Percentiles rank a stretch among this genome's conserved stretches.
Conservation (phyloP, 257 asterid genomes). For the Handroanthus guayacan region DNA sequence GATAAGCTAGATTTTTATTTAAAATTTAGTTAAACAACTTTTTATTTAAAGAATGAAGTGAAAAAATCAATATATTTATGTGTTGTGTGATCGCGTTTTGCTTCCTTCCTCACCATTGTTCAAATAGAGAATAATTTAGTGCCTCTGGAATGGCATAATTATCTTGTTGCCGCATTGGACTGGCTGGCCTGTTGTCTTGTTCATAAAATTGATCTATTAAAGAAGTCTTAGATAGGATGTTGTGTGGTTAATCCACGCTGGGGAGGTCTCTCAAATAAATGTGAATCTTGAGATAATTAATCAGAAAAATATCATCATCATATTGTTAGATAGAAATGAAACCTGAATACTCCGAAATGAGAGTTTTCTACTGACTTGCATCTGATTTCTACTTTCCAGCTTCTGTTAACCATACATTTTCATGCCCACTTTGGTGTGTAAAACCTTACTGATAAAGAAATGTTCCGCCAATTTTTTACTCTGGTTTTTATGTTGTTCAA, state of each 20-base stretch:
- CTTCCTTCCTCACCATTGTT: not conserved
- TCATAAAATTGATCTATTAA: not conserved
- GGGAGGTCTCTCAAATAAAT: not conserved
- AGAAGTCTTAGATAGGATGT: not conserved
- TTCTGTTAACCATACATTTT: constrained; percentile 13
- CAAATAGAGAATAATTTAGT: too few relatives aligned
- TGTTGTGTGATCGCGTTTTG: not conserved
- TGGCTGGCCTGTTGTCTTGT: not conserved
- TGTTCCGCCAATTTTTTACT: constrained; percentile 6
- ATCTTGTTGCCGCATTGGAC: not conserved
- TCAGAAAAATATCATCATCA: not conserved
- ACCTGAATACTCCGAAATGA: not conserved
- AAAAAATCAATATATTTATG: not conserved
- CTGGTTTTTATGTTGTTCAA: constrained; percentile 27
- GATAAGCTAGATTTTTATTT: not conserved
- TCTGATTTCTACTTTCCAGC: constrained; percentile 5
- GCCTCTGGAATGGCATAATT: not conserved
- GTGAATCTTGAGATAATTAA: not conserved
- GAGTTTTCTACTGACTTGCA: not conserved
- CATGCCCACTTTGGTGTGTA: constrained; percentile 16
- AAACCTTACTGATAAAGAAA: not conserved
- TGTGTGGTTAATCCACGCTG: not conserved
- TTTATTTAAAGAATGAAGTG: not conserved
- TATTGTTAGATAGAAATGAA: constrained; percentile 11
- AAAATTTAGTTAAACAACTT: not conserved